Base-by-base conservation (phyloP, 345 rosid genomes). In the Triadica sebifera region DNA sequence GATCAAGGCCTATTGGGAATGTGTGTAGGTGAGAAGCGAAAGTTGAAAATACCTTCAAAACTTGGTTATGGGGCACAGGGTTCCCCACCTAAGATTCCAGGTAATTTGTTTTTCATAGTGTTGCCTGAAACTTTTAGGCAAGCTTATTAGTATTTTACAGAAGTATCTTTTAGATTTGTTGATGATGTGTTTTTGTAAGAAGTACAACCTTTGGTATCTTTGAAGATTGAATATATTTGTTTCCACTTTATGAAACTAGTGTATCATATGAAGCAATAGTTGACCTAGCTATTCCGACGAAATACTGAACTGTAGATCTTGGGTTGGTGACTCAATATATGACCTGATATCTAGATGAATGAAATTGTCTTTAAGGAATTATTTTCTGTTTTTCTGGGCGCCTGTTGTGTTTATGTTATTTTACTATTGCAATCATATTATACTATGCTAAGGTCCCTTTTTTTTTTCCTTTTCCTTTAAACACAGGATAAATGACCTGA, bases 1-100 rank as follows among this genome's bases (percentile, higher is more conserved):
- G 98, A 95, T 85, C 99, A 95, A 74, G 99, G 98, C 73, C 74
- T 95, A 52, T 64, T 95, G 67, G 98, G 97, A 24, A 86, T 83
- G 84, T 95, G 99, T 13, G 90, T 92, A 0, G 97, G 99, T 69
- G 97, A 95, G 84, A 91, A 92, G 88, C 85, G 97, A 68, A 95
- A 95, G 85, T 81, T 95, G 78, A 92, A 92, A 85, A 91, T 95
- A 80, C 99, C 98, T 8, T 84, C 99, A 50, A 95, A 89, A 69
- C 95, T 94, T 72, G 99, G 98, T 73, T 94, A 94, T 65, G 97
- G 99, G 45, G 88, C 72, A 3, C 96, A 85, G 59, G 99, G 99
- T 49, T 87, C 98, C 69, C 98, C 98, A 60, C 98, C 98, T 6
- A 92, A 89, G 47, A 94, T 94, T 50, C 98, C 98, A 0, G 98